Percentiles rank a stretch among this genome's conserved stretches.
Conservation (phyloP, 1,284 basidiomycete species). For the Xanthoconium separans region DNA sequence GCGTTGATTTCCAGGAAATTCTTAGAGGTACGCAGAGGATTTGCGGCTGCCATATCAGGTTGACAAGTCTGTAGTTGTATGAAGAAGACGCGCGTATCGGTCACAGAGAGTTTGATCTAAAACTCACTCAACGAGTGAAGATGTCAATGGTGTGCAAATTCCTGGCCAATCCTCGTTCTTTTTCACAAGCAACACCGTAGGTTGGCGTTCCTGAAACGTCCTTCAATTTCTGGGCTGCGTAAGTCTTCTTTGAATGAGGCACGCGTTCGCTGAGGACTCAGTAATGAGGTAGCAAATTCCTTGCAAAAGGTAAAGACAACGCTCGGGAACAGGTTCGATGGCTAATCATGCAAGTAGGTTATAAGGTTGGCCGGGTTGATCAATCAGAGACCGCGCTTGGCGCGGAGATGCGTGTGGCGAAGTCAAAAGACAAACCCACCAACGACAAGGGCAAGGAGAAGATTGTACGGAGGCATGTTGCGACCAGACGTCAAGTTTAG, state of each 20-base stretch:
- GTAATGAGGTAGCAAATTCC: slow-evolving; percentile 58
- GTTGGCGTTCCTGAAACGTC: slow-evolving; percentile 95
- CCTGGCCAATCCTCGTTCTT: background rate
- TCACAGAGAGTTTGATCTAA: slow-evolving; percentile 90
- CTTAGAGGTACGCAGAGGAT: slow-evolving; percentile 48
- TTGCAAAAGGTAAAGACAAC: slow-evolving; percentile 63
- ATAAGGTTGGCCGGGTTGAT: slow-evolving; percentile 97
- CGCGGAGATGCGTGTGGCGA: slow-evolving; percentile 78
- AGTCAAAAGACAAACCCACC: slow-evolving; percentile 60
- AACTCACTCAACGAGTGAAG: slow-evolving; percentile 89
- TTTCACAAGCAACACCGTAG: slow-evolving; percentile 38
- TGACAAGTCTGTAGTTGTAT: slow-evolving; percentile 64
- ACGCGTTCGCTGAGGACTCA: slow-evolving; percentile 3
- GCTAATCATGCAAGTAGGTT: slow-evolving; percentile 51
- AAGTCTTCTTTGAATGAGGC: slow-evolving; percentile 34
- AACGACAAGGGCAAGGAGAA: slow-evolving; percentile 61
- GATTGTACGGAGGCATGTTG: slow-evolving; percentile 71
- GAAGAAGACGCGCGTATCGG: slow-evolving; percentile 92
- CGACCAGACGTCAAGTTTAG: background rate
- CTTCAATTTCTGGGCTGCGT: slow-evolving; percentile 93
- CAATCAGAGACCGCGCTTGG: slow-evolving; percentile 93
- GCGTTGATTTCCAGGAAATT: slow-evolving; percentile 52
- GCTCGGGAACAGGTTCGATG: too few relatives aligned
- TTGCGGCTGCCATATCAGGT: background rate
- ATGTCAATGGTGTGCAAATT: slow-evolving; percentile 86